phyloP scores from a whole-genome alignment of 2,329 filamentous ascomycete species.

The Chaetomiaceae sp. region DNA sequence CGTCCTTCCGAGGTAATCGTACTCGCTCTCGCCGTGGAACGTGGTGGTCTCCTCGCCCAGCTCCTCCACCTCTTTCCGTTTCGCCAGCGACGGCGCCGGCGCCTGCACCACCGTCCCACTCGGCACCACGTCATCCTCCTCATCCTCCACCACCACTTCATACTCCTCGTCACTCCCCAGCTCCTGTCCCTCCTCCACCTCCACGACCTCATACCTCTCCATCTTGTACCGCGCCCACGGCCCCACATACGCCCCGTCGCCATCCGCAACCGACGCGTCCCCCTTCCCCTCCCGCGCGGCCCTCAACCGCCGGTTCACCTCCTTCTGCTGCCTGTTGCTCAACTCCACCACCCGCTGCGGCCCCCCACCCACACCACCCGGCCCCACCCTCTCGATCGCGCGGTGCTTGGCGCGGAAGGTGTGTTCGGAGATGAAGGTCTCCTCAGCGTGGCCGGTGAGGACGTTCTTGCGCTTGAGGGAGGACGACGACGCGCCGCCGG shows the following conservation, averaged over 20 bases:
- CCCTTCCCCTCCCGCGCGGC: slow-evolving; percentile 81
- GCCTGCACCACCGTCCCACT: slow-evolving; percentile 57
- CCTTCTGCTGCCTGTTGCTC: slow-evolving; percentile 56
- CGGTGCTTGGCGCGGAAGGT: slow-evolving; percentile 85
- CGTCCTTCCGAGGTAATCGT: slow-evolving; percentile 90
- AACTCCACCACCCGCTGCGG: slow-evolving; percentile 28
- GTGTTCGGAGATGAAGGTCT: slow-evolving; percentile 83
- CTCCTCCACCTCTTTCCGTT: slow-evolving; percentile 53
- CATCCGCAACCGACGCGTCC: slow-evolving; percentile 75
- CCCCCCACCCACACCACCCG: slow-evolving; percentile 48
- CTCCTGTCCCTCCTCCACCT: slow-evolving; percentile 63
- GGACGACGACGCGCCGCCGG: no score
- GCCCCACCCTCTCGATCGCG: slow-evolving; percentile 73
- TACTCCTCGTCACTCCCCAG: slow-evolving; percentile 75
- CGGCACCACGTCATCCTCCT: slow-evolving; percentile 58
- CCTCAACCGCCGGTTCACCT: slow-evolving; percentile 60
- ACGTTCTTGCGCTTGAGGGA: slow-evolving; percentile 72
- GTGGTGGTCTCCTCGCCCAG: slow-evolving; percentile 70
- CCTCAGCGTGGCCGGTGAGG: slow-evolving; percentile 78
- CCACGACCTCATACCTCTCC: slow-evolving; percentile 66
- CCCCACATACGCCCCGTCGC: slow-evolving; percentile 81
- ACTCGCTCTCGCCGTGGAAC: slow-evolving; percentile 77
- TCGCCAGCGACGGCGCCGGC: slow-evolving; percentile 46
- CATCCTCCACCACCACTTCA: slow-evolving; percentile 70
- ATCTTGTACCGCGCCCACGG: slow-evolving; percentile 85